Evolutionary conservation across 2,329 filamentous ascomycete species (phyloP).

Genomic region (Cladorrhinum sp.): DNA sequence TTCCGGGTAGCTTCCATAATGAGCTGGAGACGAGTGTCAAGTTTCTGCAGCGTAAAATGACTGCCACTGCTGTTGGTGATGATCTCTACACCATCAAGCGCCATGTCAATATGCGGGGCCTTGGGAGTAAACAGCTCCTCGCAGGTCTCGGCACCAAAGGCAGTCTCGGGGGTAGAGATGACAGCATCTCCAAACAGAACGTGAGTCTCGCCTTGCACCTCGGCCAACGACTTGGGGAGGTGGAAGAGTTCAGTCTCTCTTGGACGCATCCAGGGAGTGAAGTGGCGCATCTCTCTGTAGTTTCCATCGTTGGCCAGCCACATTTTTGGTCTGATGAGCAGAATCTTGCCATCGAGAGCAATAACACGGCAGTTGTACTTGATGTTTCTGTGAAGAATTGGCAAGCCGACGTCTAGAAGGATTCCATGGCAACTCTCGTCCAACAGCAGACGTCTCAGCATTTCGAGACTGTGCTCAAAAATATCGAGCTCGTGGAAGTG

Average conservation of each 20-base stretch:
- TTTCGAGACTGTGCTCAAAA: slow-evolving; percentile 60
- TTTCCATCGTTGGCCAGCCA: slow-evolving; percentile 68
- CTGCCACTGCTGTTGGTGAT: slow-evolving; percentile 67
- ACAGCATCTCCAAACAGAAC: slow-evolving; percentile 68
- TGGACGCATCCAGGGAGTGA: slow-evolving; percentile 60
- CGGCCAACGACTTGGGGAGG: slow-evolving; percentile 56
- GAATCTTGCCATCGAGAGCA: slow-evolving; percentile 61
- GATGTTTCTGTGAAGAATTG: slow-evolving; percentile 59
- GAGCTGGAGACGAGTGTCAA: slow-evolving; percentile 59
- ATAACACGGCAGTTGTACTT: slow-evolving; percentile 67
- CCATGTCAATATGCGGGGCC: slow-evolving; percentile 42
- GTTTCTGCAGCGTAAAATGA: slow-evolving; percentile 62
- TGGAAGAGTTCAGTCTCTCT: slow-evolving; percentile 62
- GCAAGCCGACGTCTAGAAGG: slow-evolving; percentile 61
- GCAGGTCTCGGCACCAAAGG: slow-evolving; percentile 43
- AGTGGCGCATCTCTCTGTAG: slow-evolving; percentile 59
- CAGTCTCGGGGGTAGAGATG: slow-evolving; percentile 59
- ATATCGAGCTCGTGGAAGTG: slow-evolving; percentile 60
- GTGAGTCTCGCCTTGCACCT: slow-evolving; percentile 43
- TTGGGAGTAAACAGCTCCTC: slow-evolving; percentile 29
- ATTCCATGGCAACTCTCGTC: slow-evolving; percentile 62
- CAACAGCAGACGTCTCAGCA: slow-evolving; percentile 57
- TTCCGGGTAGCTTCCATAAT: slow-evolving; percentile 61
- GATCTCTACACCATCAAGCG: slow-evolving; percentile 69
- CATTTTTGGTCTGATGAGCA: slow-evolving; percentile 52